Base-by-base conservation (phyloP, 148 eudicot species). In the Fagopyrum tataricum region DNA sequence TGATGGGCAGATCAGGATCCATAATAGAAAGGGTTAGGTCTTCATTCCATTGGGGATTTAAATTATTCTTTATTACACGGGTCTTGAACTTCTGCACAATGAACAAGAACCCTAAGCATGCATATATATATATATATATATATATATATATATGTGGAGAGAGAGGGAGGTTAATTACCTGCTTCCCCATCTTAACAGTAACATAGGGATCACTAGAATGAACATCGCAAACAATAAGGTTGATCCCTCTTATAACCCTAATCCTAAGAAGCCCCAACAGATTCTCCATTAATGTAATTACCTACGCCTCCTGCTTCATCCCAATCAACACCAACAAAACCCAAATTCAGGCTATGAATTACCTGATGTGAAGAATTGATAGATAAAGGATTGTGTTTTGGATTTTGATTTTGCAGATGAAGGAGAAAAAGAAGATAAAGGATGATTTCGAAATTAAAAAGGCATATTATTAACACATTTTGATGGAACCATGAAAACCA, bases 11-110 rank as follows among this genome's bases (percentile, higher is more conserved):
- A 56, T 70, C 74, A 17, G 93, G 83, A 79, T 91, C 96, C 26
- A 82, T 47, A 14, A 91, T 75, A 1, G 89, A 88, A 78, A 91
- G 88, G 4, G 91, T 91, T 44, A 91, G 82, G 77, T 88, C 96
- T 78, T 91, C 93, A 49, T 91, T 87, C 93, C 96, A 91, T 55
- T 79, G 89, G 2, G 96, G 96, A 82, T 91, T 88, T 6, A 85
- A 70, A 77, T 88, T 84, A 69, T 81, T 91, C 70, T 81, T 80
- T 44, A 91, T 80, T 20, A 91, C 88, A 18, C 86, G 89, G 43
- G 96, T 91, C 84, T 88, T 91, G 79, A 91, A 71, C 80, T 74
- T 91, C 93, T 91, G 88, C 15, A 62, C 8, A 1, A 31, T 1
- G 7, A 14, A 31, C 1, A 10, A 21, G 24, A 21, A 64, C 5